Evolutionary conservation across 371 early-diverging fungal genomes (phyloP).

Genomic region (Batkoa obscura): DNA sequence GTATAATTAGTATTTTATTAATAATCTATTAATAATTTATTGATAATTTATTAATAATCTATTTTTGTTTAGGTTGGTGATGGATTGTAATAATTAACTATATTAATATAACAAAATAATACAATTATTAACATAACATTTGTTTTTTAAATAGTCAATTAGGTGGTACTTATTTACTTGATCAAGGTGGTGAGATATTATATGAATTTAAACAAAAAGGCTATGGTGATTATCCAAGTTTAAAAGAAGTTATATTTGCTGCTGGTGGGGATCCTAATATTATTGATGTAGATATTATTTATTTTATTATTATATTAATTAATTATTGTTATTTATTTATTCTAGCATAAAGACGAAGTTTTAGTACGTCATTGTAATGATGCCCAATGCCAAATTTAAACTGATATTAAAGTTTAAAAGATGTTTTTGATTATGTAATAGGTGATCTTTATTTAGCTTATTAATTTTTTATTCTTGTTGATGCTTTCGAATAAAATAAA

Average conservation of each 20-base stretch:
- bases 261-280: constrained; percentile 1
- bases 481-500: too few relatives aligned
- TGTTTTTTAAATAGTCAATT: not conserved
- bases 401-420: too few relatives aligned
- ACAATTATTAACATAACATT: too few relatives aligned
- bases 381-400: too few relatives aligned
- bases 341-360: too few relatives aligned
- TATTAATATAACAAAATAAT: not conserved
- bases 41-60: not conserved
- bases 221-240: not conserved
- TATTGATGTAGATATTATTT: not conserved
- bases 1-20: not conserved
- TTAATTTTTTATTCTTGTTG: too few relatives aligned
- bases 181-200: not conserved
- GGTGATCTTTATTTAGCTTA: too few relatives aligned
- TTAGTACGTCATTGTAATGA: too few relatives aligned
- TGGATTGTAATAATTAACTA: not conserved
- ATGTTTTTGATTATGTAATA: too few relatives aligned
- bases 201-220: not conserved
- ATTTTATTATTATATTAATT: too few relatives aligned
- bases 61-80: not conserved
- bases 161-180: not conserved
- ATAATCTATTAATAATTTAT: not conserved
- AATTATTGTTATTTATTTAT: too few relatives aligned
- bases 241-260: not conserved